phyloP scores from a whole-genome alignment of 306 rosid genomes.

The Carpinus fangiana region DNA sequence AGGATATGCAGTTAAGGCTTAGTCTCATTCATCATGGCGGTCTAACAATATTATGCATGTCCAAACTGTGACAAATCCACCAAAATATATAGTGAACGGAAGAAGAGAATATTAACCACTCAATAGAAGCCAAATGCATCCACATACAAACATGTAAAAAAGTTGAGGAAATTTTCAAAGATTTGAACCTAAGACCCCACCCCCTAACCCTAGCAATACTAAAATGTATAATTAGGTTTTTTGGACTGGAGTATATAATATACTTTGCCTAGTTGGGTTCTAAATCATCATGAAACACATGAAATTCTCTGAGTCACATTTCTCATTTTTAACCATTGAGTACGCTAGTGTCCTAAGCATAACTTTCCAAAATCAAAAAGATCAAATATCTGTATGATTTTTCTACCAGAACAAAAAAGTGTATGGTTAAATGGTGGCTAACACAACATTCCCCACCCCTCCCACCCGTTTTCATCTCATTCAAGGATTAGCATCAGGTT shows the following conservation, averaged over 20 bases:
- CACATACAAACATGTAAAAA: not conserved
- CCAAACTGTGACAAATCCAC: not conserved
- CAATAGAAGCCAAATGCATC: not conserved
- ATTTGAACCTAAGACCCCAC: not conserved
- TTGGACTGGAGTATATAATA: not conserved
- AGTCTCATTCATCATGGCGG: not conserved
- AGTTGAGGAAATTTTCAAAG: not conserved
- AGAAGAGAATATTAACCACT: conserved; percentile 6
- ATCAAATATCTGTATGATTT: not conserved
- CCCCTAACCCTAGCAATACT: not conserved
- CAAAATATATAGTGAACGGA: not conserved
- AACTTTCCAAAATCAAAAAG: not conserved
- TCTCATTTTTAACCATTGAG: not conserved
- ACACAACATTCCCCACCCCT: too few species aligned
- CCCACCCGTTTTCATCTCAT: not conserved
- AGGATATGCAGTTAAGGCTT: not conserved
- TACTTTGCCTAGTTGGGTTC: not conserved
- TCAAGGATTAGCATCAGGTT: conserved; percentile 15
- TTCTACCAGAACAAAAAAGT: not conserved
- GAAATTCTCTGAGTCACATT: not conserved
- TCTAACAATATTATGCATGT: not conserved
- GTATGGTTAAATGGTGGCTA: not conserved
- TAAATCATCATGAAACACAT: not conserved
- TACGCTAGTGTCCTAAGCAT: not conserved
- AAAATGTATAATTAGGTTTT: not conserved